Percentiles rank a stretch among this genome's conserved stretches.
Evolutionary conservation across 1,284 basidiomycete genomes (phyloP).

Genomic region (Hemileia vastatrix): DNA sequence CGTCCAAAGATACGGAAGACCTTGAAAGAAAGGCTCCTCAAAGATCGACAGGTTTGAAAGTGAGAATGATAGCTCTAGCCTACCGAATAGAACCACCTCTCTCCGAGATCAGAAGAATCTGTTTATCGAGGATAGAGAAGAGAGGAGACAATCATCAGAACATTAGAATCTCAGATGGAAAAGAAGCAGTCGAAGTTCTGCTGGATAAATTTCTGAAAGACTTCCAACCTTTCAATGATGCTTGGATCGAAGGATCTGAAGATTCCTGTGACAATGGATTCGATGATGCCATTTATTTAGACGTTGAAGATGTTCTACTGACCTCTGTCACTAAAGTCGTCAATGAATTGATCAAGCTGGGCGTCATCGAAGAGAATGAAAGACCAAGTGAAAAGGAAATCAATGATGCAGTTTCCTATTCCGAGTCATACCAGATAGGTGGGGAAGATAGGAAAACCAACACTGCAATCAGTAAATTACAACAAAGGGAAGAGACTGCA

Average conservation of each 20-base stretch:
- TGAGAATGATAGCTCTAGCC: slow-evolving; percentile 65
- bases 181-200: slow-evolving; percentile 63
- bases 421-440: background rate
- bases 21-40: background rate
- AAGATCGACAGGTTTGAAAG: background rate
- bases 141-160: slow-evolving; percentile 79
- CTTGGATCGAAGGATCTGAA: slow-evolving; percentile 35
- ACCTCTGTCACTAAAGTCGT: slow-evolving; percentile 7
- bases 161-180: slow-evolving; percentile 48
- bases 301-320: slow-evolving; percentile 27
- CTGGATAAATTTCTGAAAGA: slow-evolving; percentile 66
- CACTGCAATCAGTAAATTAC: background rate
- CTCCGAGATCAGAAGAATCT: slow-evolving; percentile 57
- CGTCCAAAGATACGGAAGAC: background rate
- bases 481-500: too few relatives aligned
- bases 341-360: slow-evolving; percentile 27
- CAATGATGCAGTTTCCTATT: background rate
- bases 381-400: background rate
- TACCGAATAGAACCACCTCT: slow-evolving; percentile 57
- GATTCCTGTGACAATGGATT: slow-evolving; percentile 25
- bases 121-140: slow-evolving; percentile 59
- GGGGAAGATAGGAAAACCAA: background rate
- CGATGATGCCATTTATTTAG: slow-evolving; percentile 30
- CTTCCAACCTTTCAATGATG: slow-evolving; percentile 55
- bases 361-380: slow-evolving; percentile 10